Conservation (phyloP, 2,329 filamentous ascomycete genomes). For the Xylariomycetidae sp. region DNA sequence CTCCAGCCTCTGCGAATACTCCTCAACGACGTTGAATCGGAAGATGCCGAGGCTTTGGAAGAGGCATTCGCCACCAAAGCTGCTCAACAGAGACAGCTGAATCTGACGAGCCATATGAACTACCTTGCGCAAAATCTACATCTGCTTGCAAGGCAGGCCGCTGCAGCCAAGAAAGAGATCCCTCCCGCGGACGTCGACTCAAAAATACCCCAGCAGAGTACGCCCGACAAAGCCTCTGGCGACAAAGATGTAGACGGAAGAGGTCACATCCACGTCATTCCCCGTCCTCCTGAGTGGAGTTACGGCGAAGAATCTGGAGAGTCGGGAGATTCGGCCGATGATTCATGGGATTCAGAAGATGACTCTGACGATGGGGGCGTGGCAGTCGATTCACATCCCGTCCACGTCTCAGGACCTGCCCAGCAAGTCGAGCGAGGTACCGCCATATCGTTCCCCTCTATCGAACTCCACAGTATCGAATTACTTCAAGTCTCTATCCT, state of each 20-base stretch:
- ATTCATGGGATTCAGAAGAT: constrained; percentile 43
- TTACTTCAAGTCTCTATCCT: constrained; percentile 65
- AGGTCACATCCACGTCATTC: constrained; percentile 66
- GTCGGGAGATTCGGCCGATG: constrained; percentile 34
- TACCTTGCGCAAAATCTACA: constrained; percentile 70
- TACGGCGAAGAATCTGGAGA: constrained; percentile 41
- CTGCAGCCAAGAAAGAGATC: constrained; percentile 20
- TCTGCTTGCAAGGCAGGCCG: constrained; percentile 53
- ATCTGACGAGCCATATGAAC: constrained; percentile 70
- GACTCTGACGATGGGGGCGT: constrained; percentile 44
- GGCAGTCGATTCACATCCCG: constrained; percentile 20
- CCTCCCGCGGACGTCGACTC: constrained; percentile 9
- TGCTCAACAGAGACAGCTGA: constrained; percentile 52
- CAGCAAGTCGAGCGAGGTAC: constrained; percentile 60
- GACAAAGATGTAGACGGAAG: constrained; percentile 40
- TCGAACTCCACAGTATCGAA: constrained; percentile 75
- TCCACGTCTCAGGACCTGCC: constrained; percentile 24
- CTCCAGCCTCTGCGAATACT: constrained; percentile 63
- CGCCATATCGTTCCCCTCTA: constrained; percentile 71
- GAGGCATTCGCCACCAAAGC: constrained; percentile 59
- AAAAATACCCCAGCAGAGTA: constrained; percentile 7
- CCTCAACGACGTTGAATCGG: constrained; percentile 57
- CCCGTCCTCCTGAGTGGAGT: constrained; percentile 73
- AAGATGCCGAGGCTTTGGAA: constrained; percentile 60
- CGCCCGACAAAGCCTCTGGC: constrained; percentile 3